These are phyloP conservation scores for Sicyos baderoa DNA, from an alignment of 306 rosid species.

Conservation along the genomic window DNA sequence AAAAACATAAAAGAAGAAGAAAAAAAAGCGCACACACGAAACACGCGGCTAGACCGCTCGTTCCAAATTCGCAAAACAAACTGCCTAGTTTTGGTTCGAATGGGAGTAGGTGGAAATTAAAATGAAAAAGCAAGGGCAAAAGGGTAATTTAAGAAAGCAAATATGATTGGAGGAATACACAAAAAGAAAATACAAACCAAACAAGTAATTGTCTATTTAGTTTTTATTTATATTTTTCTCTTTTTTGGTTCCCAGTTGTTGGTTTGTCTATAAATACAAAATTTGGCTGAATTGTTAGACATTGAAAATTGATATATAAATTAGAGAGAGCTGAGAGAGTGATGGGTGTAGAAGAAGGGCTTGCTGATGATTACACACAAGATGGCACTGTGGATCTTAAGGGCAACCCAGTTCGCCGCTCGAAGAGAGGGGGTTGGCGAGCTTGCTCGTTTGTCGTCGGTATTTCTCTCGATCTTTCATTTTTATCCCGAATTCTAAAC, in stretches of 20 bases:
- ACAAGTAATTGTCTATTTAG: not conserved
- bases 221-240: not conserved
- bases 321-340: too few species aligned
- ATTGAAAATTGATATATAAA: not conserved
- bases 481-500: not conserved
- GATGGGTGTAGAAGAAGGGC: conserved; percentile 45
- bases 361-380: conserved; percentile 39
- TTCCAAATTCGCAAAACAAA: too few species aligned
- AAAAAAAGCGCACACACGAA: too few species aligned
- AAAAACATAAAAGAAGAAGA: too few species aligned
- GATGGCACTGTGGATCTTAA: conserved; percentile 81
- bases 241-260: not conserved
- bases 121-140: not conserved
- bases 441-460: conserved; percentile 87
- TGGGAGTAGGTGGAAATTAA: not conserved
- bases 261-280: not conserved
- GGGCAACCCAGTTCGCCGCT: conserved; percentile 64
- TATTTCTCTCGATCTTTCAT: conserved; percentile 18
- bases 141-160: not conserved
- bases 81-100: too few species aligned
- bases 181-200: not conserved
- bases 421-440: conserved; percentile 73
- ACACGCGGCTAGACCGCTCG: too few species aligned
- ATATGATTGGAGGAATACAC: not conserved
- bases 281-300: not conserved